These are phyloP conservation scores for Penicillium tannophilum DNA, from an alignment of 495 filamentous ascomycete genomes.

Conservation along the genomic window DNA sequence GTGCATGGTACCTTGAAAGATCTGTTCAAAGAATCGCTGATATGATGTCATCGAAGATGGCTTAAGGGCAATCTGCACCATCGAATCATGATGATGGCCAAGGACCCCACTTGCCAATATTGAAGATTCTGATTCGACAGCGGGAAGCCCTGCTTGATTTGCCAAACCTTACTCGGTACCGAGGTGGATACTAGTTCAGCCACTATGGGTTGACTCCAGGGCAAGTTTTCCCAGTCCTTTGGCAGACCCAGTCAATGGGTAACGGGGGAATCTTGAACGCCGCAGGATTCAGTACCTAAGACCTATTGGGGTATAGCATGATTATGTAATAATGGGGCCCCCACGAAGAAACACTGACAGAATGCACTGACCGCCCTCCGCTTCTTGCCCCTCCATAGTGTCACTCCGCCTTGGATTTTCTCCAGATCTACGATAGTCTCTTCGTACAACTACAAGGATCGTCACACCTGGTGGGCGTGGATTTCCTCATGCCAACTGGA, in stretches of 20 bases:
- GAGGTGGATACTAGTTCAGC: slow-evolving; percentile 8
- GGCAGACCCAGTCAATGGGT: background rate
- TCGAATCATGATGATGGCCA: slow-evolving; percentile 13
- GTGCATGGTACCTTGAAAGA: slow-evolving; percentile 13
- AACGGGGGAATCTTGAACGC: background rate
- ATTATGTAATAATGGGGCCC: background rate
- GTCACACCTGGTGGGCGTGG: slow-evolving; percentile 16
- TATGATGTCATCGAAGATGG: slow-evolving; percentile 9
- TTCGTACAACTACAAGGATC: slow-evolving; percentile 8
- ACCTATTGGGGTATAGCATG: background rate
- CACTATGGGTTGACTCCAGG: background rate
- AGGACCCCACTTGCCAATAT: background rate
- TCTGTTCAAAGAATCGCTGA: background rate
- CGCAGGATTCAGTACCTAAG: background rate
- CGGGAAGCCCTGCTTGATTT: background rate
- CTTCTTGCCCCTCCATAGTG: slow-evolving; percentile 4
- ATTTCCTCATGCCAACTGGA: slow-evolving; percentile 15
- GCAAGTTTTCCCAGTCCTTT: background rate
- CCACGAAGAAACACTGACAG: background rate
- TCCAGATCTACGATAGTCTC: slow-evolving; percentile 4
- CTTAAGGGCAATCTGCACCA: background rate
- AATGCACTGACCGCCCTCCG: slow-evolving; percentile 2
- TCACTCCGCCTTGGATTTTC: background rate
- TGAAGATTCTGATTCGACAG: background rate
- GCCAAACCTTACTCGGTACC: slow-evolving; percentile 9